Conservation (phyloP, 768 basidiomycete species). For the Boletus vinaceobasis region DNA sequence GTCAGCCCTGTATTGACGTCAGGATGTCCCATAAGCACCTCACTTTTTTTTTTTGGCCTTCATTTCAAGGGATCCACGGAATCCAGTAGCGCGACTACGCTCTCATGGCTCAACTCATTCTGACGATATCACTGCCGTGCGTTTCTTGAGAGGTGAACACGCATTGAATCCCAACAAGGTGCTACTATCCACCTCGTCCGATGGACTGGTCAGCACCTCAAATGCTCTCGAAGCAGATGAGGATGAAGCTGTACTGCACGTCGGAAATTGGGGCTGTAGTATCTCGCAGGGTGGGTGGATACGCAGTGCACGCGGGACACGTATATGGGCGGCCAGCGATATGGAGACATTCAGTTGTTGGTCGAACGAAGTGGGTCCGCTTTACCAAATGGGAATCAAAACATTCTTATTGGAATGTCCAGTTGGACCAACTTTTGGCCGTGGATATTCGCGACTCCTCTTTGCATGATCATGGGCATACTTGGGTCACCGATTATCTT, state of each 20-base stretch:
- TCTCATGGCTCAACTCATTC: constrained; percentile 87
- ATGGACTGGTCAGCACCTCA: constrained; percentile 75
- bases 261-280: constrained; percentile 86
- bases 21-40: background rate
- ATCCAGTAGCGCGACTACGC: constrained; percentile 63
- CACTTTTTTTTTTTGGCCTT: background rate
- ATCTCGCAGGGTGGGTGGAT: constrained; percentile 76
- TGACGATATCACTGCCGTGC: constrained; percentile 83
- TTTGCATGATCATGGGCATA: constrained; percentile 49
- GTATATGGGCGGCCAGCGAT: constrained; percentile 84
- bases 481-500: constrained; percentile 80
- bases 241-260: constrained; percentile 77
- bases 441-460: constrained; percentile 66
- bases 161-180: constrained; percentile 40
- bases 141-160: constrained; percentile 37
- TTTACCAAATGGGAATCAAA: background rate
- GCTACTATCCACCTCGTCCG: constrained; percentile 79
- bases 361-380: constrained; percentile 58
- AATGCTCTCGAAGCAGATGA: constrained; percentile 76
- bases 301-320: constrained; percentile 30
- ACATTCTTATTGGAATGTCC: background rate
- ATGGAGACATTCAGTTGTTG: constrained; percentile 93
- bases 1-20: constrained; percentile 37
- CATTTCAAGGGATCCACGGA: constrained; percentile 80
- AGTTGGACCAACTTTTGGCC: constrained; percentile 60